Evolutionary conservation across 1,284 basidiomycete species (phyloP).

Genomic region (Blastosporella zonata): DNA sequence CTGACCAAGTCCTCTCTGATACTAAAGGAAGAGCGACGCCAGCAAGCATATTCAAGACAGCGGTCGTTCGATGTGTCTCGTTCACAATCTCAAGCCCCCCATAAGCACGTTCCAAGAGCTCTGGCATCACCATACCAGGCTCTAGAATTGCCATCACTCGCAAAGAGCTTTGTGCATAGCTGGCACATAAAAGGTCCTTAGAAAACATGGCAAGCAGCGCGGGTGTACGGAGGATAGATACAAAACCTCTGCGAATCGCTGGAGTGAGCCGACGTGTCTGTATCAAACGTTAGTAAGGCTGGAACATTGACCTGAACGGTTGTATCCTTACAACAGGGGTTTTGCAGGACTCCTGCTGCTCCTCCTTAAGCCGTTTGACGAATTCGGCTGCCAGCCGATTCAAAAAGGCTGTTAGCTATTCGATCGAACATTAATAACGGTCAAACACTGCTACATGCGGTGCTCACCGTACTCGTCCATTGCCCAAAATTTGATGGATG

Average conservation of each 20-base stretch:
- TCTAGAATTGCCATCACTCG: conserved; percentile 80
- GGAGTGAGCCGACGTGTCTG: conserved; percentile 78
- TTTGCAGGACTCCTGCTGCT: conserved; percentile 77
- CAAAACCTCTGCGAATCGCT: conserved; percentile 81
- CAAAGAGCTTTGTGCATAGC: conserved; percentile 68
- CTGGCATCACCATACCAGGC: conserved; percentile 87
- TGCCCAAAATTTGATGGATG: conserved; percentile 82
- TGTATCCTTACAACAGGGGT: conserved; percentile 65
- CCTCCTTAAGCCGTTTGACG: conserved; percentile 78
- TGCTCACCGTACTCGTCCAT: conserved; percentile 60
- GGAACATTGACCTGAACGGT: background rate
- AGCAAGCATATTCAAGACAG: conserved; percentile 86
- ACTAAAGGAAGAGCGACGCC: conserved; percentile 79
- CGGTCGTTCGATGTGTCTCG: conserved; percentile 91
- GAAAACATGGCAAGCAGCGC: conserved; percentile 95
- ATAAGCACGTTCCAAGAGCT: conserved; percentile 89
- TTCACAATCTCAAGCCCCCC: conserved; percentile 91
- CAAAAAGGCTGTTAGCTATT: conserved; percentile 73
- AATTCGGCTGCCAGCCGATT: conserved; percentile 82
- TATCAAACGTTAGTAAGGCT: background rate
- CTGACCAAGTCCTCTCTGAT: conserved; percentile 74
- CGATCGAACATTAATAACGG: background rate
- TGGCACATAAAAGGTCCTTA: conserved; percentile 73
- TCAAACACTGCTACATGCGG: background rate
- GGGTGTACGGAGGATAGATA: conserved; percentile 81